A percentile compares a stretch with the other conserved stretches of the same genome.
Conservation (phyloP, 108 stramenopile genomes). For the Nannochloropsis gaditana region DNA sequence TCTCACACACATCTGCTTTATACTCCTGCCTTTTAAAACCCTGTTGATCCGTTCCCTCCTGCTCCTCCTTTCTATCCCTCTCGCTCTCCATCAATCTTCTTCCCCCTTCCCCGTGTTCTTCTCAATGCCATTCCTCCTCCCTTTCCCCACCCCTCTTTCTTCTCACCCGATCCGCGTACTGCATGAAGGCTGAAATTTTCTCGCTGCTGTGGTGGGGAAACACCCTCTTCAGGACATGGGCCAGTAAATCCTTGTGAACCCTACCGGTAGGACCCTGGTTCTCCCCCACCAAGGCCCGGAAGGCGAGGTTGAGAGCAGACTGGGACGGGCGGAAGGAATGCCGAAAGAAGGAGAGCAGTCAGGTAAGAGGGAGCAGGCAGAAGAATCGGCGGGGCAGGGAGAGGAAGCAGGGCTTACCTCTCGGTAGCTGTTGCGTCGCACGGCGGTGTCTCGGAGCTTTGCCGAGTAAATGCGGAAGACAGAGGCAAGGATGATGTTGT, state of each 20-base stretch:
- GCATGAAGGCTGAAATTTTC: background rate
- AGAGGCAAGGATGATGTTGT: slow-evolving; percentile 9
- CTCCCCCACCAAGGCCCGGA: background rate
- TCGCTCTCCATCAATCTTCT: background rate
- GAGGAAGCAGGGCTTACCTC: background rate
- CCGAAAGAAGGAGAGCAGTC: background rate
- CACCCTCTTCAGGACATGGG: background rate
- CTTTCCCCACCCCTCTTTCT: background rate
- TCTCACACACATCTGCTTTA: background rate
- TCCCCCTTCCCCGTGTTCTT: background rate
- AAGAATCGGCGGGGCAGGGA: no score
- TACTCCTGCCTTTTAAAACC: background rate
- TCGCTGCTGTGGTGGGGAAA: background rate
- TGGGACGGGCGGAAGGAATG: background rate
- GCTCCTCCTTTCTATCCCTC: background rate
- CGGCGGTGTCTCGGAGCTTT: background rate
- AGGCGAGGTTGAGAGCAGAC: background rate
- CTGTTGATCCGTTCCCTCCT: no score
- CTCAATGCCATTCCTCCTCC: background rate
- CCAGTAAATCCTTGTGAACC: background rate
- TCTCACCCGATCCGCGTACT: background rate
- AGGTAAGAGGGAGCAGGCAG: background rate
- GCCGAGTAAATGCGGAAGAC: background rate
- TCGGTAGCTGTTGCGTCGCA: background rate
- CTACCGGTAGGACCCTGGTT: background rate